Percentiles rank a stretch among this genome's conserved stretches.
Evolutionary conservation across 306 rosid species (phyloP).

Genomic region (Pyrus bretschneideri): DNA sequence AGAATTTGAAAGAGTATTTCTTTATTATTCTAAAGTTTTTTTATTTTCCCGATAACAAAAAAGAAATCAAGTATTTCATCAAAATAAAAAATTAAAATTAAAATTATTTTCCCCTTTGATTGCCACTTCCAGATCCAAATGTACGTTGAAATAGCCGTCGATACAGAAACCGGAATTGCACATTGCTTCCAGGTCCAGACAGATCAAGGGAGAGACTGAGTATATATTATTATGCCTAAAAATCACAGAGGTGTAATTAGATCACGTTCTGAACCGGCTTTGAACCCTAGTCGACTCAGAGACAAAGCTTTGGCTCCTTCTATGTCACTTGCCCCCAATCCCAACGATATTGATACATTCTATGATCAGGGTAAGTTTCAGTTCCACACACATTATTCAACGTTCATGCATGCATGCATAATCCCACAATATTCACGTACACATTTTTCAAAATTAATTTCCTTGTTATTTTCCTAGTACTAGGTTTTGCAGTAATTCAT

Average conservation of each 20-base stretch:
- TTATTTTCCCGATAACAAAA: not conserved
- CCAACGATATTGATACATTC: not conserved
- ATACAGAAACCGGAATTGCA: not conserved
- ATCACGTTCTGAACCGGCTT: constrained; percentile 10
- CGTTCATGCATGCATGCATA: not conserved
- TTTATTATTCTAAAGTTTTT: not conserved
- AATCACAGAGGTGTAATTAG: not conserved
- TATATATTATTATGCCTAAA: not conserved
- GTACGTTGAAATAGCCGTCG: not conserved
- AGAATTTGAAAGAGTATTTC: not conserved
- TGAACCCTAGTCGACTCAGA: not conserved
- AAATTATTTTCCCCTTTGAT: not conserved
- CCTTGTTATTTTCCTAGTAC: not conserved
- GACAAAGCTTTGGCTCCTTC: not conserved
- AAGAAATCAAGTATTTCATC: not conserved
- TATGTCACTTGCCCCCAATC: not conserved
- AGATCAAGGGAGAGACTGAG: not conserved
- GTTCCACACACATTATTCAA: not conserved
- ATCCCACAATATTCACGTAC: not conserved
- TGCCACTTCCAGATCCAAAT: not conserved
- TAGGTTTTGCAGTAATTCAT: not conserved
- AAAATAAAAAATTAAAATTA: not conserved
- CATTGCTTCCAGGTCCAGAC: not conserved
- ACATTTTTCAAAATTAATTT: too few species aligned
- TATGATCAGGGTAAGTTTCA: constrained; percentile 4